Conservation (phyloP, 495 filamentous ascomycete species). For the Talaromyces nanjingensis region DNA sequence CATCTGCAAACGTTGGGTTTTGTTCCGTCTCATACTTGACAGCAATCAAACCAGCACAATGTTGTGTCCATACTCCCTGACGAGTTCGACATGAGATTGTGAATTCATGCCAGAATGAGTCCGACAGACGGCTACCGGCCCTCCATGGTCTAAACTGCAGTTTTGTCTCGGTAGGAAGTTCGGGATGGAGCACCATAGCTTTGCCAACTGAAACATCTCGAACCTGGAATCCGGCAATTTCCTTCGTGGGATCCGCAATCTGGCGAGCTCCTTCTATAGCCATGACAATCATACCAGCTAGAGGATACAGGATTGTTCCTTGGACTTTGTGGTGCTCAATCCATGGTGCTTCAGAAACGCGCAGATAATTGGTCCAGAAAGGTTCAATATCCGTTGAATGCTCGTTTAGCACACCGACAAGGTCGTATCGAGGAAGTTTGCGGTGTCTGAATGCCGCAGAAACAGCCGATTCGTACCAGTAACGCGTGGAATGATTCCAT, state of each 20-base stretch:
- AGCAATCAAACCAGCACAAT: constrained; percentile 12
- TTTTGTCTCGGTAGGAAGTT: constrained; percentile 24
- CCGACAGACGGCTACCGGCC: constrained; percentile 1
- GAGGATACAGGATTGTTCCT: constrained; percentile 22
- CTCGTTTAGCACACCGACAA: constrained; percentile 15
- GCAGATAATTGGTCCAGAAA: constrained; percentile 18
- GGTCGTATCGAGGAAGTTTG: constrained; percentile 8
- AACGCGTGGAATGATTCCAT: constrained; percentile 11
- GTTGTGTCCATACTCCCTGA: constrained; percentile 20
- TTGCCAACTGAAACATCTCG: constrained; percentile 25
- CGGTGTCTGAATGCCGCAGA: constrained; percentile 20
- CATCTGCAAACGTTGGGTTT: background rate
- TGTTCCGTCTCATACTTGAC: background rate
- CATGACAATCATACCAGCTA: constrained; percentile 27
- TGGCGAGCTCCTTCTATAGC: constrained; percentile 25
- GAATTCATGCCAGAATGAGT: constrained; percentile 19
- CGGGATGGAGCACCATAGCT: constrained; percentile 26
- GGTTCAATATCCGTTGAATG: constrained; percentile 20
- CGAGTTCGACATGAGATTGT: constrained; percentile 19
- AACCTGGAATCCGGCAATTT: constrained; percentile 16
- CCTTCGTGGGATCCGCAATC: background rate
- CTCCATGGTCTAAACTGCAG: constrained; percentile 17
- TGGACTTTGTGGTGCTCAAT: constrained; percentile 22
- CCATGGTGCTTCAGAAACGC: constrained; percentile 23
- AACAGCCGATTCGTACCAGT: constrained; percentile 11